Base-by-base conservation (phyloP, 2,329 filamentous ascomycete genomes). In the Claviceps africana region DNA sequence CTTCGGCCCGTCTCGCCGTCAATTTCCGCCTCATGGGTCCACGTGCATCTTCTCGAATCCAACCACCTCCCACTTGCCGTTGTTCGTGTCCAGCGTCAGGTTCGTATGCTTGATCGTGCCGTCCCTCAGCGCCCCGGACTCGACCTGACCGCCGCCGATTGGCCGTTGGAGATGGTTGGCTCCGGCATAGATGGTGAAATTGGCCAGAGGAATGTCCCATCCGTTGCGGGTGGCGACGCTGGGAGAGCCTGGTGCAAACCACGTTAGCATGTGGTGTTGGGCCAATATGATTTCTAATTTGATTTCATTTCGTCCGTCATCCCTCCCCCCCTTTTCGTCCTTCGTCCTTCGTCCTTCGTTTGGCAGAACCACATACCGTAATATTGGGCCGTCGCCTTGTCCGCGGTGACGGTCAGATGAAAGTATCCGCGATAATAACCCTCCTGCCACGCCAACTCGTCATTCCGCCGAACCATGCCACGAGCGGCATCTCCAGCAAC, bases 381-480 rank as follows among this genome's bases (percentile, higher is more conserved):
- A 67, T 76, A 88, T 13, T 72, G 71, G 0, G 83, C 83, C n/a
- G 76, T 70, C 2, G 85, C 72, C 45, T 75, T 68, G 11, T 82
- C 71, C 22, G 77, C 71, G 21, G 68, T 71, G 51, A 86, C 69
- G 47, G 76, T 73, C 42, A 88, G 68, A 60, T 84, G 76, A 58
- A 81, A 87, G 67, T 88, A 88, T 1, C 85, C 85, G 19, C 84
- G 74, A 64, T 87, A 88, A 64, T 85, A 88, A 8, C 81, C 64
- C 53, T 88, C 84, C 58, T 83, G 79, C 85, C 83, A 88, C 60
- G 85, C 81, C 47, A 88, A 69, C 63, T 85, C 81, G 0, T 70
- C 67, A 64, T 86, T 88, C 22, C 58, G 72, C 66, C 44, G 61
- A 61, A 56, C 72, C 69, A 35, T 76, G 67, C 57, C 61, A 64